Conservation (phyloP, 1,284 basidiomycete genomes). For the Leccinum proximum region DNA sequence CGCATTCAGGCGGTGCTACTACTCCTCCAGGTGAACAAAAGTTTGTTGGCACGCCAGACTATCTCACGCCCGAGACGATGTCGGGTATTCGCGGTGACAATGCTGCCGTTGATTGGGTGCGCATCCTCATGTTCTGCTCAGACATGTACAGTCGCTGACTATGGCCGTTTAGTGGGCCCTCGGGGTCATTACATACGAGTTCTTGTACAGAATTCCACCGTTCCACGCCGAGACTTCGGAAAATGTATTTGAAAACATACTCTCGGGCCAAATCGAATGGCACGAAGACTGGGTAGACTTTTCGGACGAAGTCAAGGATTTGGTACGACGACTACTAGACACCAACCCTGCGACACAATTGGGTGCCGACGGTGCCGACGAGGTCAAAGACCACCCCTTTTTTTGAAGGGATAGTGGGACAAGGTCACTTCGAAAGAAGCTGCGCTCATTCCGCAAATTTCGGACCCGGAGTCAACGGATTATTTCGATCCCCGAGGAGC, state of each 20-base stretch:
- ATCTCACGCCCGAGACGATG: slow-evolving; percentile 95
- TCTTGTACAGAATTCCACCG: slow-evolving; percentile 95
- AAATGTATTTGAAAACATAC: slow-evolving; percentile 98
- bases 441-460: slow-evolving; percentile 94
- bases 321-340: slow-evolving; percentile 89
- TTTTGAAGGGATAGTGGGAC: slow-evolving; percentile 88
- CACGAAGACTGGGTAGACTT: slow-evolving; percentile 91
- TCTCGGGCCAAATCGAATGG: slow-evolving; percentile 97
- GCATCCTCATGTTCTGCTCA: slow-evolving; percentile 26
- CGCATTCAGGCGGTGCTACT: slow-evolving; percentile 56
- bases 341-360: slow-evolving; percentile 80
- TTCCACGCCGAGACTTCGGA: slow-evolving; percentile 98
- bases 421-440: slow-evolving; percentile 87
- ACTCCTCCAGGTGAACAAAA: slow-evolving; percentile 85
- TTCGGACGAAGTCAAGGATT: slow-evolving; percentile 85
- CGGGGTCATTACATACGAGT: slow-evolving; percentile 98
- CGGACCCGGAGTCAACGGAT: slow-evolving; percentile 97
- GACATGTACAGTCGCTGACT: slow-evolving; percentile 13
- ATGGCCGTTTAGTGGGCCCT: slow-evolving; percentile 78
- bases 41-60: slow-evolving; percentile 97
- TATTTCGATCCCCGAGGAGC: slow-evolving; percentile 98
- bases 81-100: slow-evolving; percentile 96
- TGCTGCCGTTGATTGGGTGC: slow-evolving; percentile 94
- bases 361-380: slow-evolving; percentile 86
- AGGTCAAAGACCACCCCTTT: slow-evolving; percentile 94